Evolutionary conservation across 1,284 basidiomycete species (phyloP).

Genomic region (Leccinum subrobustum): DNA sequence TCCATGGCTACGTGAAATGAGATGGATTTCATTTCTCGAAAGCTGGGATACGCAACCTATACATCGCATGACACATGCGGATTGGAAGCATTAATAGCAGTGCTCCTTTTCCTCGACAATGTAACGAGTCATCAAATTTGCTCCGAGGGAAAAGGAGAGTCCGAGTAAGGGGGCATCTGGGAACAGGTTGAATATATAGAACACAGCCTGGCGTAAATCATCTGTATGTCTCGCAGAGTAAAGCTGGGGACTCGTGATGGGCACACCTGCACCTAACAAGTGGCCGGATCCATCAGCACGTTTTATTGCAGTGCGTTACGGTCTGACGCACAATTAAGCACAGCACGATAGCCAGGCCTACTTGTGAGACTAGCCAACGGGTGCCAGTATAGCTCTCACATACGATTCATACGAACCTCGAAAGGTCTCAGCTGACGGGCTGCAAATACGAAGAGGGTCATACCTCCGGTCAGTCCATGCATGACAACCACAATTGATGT

Average conservation of each 20-base stretch:
- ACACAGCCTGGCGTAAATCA: constrained; percentile 80
- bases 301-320: constrained; percentile 7
- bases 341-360: constrained; percentile 83
- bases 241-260: constrained; percentile 76
- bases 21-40: constrained; percentile 11
- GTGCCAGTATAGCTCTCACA: constrained; percentile 76
- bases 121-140: constrained; percentile 69
- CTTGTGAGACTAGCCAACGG: constrained; percentile 65
- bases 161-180: constrained; percentile 84
- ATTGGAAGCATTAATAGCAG: constrained; percentile 51
- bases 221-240: constrained; percentile 88
- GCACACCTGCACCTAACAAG: constrained; percentile 74
- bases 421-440: constrained; percentile 8
- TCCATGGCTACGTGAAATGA: constrained; percentile 63
- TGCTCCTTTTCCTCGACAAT: constrained; percentile 75
- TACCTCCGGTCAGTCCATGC: constrained; percentile 87
- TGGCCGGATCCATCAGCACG: constrained; percentile 10
- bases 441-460: background rate
- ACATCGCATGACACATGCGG: constrained; percentile 79
- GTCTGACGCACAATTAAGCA: constrained; percentile 78
- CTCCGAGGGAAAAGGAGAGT: constrained; percentile 89
- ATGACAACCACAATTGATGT: constrained; percentile 82
- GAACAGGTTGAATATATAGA: constrained; percentile 73
- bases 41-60: constrained; percentile 42
- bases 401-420: constrained; percentile 87